Evolutionary conservation across 2,329 filamentous ascomycete genomes (phyloP), one percentile per base, ranked within the genome.

Genomic region (Plectosphaerella cucumerina): DNA sequence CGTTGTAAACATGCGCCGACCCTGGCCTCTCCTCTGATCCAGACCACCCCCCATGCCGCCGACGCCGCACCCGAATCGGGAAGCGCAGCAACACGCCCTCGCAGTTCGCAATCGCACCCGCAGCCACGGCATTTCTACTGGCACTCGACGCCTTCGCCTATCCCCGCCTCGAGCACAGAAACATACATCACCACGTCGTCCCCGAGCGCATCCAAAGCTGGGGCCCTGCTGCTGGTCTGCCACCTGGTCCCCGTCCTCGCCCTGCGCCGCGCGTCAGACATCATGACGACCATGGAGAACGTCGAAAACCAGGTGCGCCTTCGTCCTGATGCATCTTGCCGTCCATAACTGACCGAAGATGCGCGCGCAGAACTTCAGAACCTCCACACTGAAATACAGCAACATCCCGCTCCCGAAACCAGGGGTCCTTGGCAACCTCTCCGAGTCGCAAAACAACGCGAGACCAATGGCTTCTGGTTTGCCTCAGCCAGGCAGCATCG

Each of bases 361-460:
- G 37, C 31, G 45, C 23, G 43, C 37, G 42, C 52, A 56, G 37
- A 50, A 54, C 15, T 56, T 53, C 53, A 62, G 50, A 58, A 55
- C 55, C 46, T 65, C 59, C 12, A 56, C 56, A 46, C 50, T 60
- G 44, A 50, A 54, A 39, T 50, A 48, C n/a, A 54, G 53, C 20
- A 51, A 51, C 17, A 59, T 59, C 39, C 58, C 58, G 46, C 47
- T n/a, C n/a, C n/a, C 56, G 53, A 47, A 17, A 17, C 4, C 17
- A 5, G 39, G 4, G 8, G 31, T 31, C n/a, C 39, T 50, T 58
- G 59, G 49, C n/a, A 21, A 85, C 60, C 77, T 82, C 57, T 76
- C 71, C 60, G 78, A 84, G 8, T 84, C 82, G n/a, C 80, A 85
- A 60, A 73, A 70, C 66, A 86, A 86, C 62, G 65, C 75, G 42